These are phyloP conservation scores for Aspergillus pseudoviridinutans DNA, from an alignment of 2,329 filamentous ascomycete genomes.

Conservation along the genomic window DNA sequence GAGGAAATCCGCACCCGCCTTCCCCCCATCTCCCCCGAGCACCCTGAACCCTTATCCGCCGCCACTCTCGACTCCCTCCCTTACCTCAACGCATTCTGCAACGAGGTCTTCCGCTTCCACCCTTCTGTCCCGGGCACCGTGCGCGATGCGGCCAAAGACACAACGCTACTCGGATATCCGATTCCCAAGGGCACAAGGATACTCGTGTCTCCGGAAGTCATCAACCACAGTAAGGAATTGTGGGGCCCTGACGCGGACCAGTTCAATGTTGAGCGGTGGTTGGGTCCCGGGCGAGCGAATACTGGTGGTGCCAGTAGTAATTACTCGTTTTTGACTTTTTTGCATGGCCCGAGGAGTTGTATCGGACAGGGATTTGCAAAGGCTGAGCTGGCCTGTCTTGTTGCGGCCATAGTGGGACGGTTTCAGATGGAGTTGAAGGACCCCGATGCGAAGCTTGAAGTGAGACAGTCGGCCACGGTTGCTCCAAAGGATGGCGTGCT, in stretches of 20 bases:
- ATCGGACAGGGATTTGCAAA: conserved; percentile 79
- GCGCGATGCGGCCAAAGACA: conserved; percentile 63
- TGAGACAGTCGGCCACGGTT: conserved; percentile 68
- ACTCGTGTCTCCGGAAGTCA: conserved; percentile 60
- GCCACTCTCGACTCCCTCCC: conserved; percentile 63
- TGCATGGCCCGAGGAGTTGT: conserved; percentile 81
- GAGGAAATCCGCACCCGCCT: conserved; percentile 62
- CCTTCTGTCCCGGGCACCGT: conserved; percentile 68
- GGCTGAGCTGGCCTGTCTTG: conserved; percentile 77
- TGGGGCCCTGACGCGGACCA: conserved; percentile 73
- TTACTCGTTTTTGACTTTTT: conserved; percentile 74
- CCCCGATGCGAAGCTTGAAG: conserved; percentile 55
- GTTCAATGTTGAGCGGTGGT: conserved; percentile 79
- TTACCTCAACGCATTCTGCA: conserved; percentile 75
- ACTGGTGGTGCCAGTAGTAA: conserved; percentile 71
- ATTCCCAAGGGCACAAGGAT: conserved; percentile 70
- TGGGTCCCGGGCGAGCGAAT: conserved; percentile 49
- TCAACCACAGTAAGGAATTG: conserved; percentile 63
- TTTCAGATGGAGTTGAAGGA: conserved; percentile 68
- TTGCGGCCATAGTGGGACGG: conserved; percentile 71
- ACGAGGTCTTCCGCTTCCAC: conserved; percentile 70
- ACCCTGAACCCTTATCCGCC: conserved; percentile 63
- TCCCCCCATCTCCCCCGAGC: conserved; percentile 49
- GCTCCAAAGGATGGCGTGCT: conserved; percentile 69
- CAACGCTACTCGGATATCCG: conserved; percentile 58